Evolutionary conservation across 805 yeast genomes (phyloP), one percentile per base, ranked within the genome.

Genomic region (Candida jianshihensis): DNA sequence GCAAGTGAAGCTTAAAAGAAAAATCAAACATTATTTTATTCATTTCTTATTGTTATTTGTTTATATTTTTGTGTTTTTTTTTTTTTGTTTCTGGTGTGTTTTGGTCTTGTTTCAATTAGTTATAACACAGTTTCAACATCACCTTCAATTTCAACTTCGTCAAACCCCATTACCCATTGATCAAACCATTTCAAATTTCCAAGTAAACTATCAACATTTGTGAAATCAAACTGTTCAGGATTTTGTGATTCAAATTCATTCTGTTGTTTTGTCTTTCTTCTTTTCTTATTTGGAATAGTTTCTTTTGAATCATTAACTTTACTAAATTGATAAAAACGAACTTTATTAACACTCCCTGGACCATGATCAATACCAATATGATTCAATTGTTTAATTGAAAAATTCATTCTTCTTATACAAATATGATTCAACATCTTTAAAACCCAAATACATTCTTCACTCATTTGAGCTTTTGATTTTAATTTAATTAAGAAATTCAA

Each of bases 371-470:
- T 62, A 1, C 81, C 81, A 16, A 70, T 56, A 4, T 48, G 54
- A 4, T 46, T 48, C 33, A 78, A 53, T 1, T 50, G 49, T 10
- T 52, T 41, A 9, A 63, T 51, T n/a, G 71, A 61, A 36, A 67
- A 67, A 31, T 62, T 53, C 36, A 73, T 55, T 32, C 74, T 56
- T 34, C 71, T 53, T n/a, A 67, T 54, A 31, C 71, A 55, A 46
- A 75, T 64, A 40, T 70, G 73, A 47, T 73, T 75, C 40, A 74
- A 57, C 63, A 69, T 71, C 42, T 73, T 74, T 29, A 78, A 47
- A 2, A 72, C 75, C 84, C 83, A 78, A n/a, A 73, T 47, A 47
- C 80, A 73, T 49, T 77, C 83, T 30, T 66, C 62, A 11, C 70
- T 71, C 84, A 77, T 77, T 14, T 48, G 48, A 7, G 46, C 68